Evolutionary conservation across 176 grass and related monocot genomes (phyloP).

Genomic region (Musa schizocarpa): DNA sequence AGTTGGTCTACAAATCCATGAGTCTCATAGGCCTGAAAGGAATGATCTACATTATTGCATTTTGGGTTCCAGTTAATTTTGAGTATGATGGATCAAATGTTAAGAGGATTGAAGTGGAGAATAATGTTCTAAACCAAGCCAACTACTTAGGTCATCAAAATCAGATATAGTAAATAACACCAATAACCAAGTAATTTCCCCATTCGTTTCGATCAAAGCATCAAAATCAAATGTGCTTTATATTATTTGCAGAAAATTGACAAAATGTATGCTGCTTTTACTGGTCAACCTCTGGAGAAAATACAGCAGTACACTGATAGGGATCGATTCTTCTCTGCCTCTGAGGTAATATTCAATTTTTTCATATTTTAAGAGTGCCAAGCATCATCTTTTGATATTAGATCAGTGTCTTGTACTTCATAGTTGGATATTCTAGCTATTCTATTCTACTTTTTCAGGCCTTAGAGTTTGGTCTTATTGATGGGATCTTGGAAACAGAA

Average conservation of each 20-base stretch:
- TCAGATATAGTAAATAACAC: background rate
- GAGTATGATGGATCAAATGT: too few relatives aligned
- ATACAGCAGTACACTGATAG: conserved; percentile 86
- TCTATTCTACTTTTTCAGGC: conserved; percentile 36
- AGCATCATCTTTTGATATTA: background rate
- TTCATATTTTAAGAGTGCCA: background rate
- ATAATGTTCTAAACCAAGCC: too few relatives aligned
- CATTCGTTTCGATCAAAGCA: conserved; percentile 19
- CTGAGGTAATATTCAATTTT: conserved; percentile 47
- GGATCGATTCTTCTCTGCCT: conserved; percentile 76
- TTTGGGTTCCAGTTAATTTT: too few relatives aligned
- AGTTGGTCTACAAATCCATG: too few relatives aligned
- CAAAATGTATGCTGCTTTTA: conserved; percentile 93
- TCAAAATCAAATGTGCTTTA: conserved; percentile 7
- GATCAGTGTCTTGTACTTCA: too few relatives aligned
- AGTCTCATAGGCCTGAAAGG: too few relatives aligned
- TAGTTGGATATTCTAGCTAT: background rate
- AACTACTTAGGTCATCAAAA: background rate
- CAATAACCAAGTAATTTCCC: background rate
- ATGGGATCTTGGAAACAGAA: conserved; percentile 70
- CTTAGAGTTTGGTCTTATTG: conserved; percentile 90
- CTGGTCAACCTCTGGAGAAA: conserved; percentile 69
- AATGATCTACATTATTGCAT: too few relatives aligned
- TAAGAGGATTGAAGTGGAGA: too few relatives aligned
- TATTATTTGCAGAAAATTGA: conserved; percentile 80